Evolutionary conservation across 75 land plant genomes (phyloP), one percentile per base, ranked within the genome.

Genomic region (Cryptomeria japonica): DNA sequence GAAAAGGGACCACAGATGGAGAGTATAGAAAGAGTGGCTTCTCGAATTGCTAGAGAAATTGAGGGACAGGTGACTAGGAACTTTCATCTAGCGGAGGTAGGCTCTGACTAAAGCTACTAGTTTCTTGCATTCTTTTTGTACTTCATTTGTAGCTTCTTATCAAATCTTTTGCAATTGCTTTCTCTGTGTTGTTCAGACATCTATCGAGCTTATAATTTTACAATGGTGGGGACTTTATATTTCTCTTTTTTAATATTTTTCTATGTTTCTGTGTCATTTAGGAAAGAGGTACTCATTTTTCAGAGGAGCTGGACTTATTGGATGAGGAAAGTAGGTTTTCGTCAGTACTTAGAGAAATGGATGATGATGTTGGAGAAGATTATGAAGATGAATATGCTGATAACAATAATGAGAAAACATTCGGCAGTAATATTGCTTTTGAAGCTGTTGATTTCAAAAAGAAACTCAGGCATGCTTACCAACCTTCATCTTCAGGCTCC

Each of bases 321-420:
- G 98, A 97, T 89, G 99, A 97, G 87, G 99, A 97, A 82, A 91
- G 92, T 64, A 90, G 95, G 88, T 97, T 87, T 84, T 96, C 99
- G n/a, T 95, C 99, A 14, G 99, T 97, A 12, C 85, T 84, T 41
- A 92, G 98, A 82, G 88, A n/a, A 25, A 38, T 82, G 85, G 91
- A 88, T 86, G 16, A 51, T 51, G 92, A 92, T 46, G 86, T 89
- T 73, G 95, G 90, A 86, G 95, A 92, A 38, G 95, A 91, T 41
- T 85, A 90, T 87, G 95, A 93, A 46, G 91, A 93, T n/a, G 61
- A 85, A 44, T 16, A 76, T 53, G 76, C 89, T 55, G 92, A 96
- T 80, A 77, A 86, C 53, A 77, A 47, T 37, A 95, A 94, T 89
- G 79, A 73, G 86, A 97, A 96, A 89, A 96, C 96, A 34, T 94